phyloP scores from a whole-genome alignment of 306 rosid species.

The Acacia acuminata region DNA sequence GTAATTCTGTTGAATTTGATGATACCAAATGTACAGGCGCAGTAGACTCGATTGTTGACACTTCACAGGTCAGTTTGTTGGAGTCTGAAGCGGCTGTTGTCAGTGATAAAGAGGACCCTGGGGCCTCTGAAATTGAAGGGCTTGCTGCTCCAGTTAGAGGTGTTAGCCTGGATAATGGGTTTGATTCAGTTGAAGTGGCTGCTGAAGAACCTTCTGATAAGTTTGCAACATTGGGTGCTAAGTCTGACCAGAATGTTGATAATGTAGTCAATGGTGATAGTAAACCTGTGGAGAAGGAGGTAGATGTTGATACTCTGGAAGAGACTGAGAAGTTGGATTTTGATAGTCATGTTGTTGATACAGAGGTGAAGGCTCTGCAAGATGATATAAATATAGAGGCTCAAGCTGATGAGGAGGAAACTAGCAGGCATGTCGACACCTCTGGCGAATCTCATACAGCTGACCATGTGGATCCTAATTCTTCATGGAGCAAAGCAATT shows the following conservation, averaged over 20 bases:
- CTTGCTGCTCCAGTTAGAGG: slow-evolving; percentile 35
- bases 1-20: slow-evolving; percentile 25
- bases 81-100: slow-evolving; percentile 46
- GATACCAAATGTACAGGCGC: slow-evolving; percentile 27
- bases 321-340: slow-evolving; percentile 25
- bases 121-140: slow-evolving; percentile 45
- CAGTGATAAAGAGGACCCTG: slow-evolving; percentile 44
- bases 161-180: slow-evolving; percentile 50
- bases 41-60: slow-evolving; percentile 47
- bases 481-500: slow-evolving; percentile 29
- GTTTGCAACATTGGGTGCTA: background rate
- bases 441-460: slow-evolving; percentile 33
- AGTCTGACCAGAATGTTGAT: slow-evolving; percentile 28
- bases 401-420: slow-evolving; percentile 32
- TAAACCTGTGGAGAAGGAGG: slow-evolving; percentile 22
- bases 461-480: slow-evolving; percentile 30
- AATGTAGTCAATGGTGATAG: background rate
- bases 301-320: slow-evolving; percentile 29
- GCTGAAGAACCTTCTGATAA: slow-evolving; percentile 16
- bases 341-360: background rate
- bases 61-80: slow-evolving; percentile 30
- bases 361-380: slow-evolving; percentile 14
- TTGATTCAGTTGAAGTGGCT: slow-evolving; percentile 40
- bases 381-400: slow-evolving; percentile 31
- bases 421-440: slow-evolving; percentile 3